Evolutionary conservation across 1,284 basidiomycete species (phyloP).

Genomic region (Pseudozyma flocculosa): DNA sequence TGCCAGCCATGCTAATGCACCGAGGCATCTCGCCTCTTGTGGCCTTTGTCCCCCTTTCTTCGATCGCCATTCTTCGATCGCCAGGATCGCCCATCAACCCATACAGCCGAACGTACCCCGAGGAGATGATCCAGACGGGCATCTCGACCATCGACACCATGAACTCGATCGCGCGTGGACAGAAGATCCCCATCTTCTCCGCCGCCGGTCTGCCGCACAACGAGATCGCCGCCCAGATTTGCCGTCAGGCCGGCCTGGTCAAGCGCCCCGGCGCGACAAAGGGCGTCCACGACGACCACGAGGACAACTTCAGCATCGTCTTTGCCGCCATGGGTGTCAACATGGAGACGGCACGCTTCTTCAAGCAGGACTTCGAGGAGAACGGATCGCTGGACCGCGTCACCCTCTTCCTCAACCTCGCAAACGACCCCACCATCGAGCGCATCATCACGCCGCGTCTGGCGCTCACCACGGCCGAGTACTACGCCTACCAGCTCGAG

Average conservation of each 20-base stretch:
- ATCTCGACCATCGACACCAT: constrained; percentile 74
- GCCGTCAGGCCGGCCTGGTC: constrained; percentile 96
- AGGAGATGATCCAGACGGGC: constrained; percentile 99
- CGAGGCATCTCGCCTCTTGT: too few species aligned
- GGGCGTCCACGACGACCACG: constrained; percentile 96
- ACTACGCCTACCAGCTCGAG: constrained; percentile 99
- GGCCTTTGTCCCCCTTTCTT: background rate
- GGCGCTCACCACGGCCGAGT: constrained; percentile 96
- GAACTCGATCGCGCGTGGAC: constrained; percentile 98
- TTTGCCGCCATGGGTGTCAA: constrained; percentile 99
- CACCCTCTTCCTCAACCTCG: constrained; percentile 97
- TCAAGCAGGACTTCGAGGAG: constrained; percentile 99
- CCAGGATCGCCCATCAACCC: constrained; percentile 97
- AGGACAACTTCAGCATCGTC: constrained; percentile 99
- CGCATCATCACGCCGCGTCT: constrained; percentile 99
- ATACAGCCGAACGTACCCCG: constrained; percentile 97
- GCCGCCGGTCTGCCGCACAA: constrained; percentile 99
- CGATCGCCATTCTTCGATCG: background rate
- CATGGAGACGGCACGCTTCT: constrained; percentile 99
- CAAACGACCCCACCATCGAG: constrained; percentile 99
- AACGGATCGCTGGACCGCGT: constrained; percentile 97
- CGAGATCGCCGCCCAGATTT: constrained; percentile 99
- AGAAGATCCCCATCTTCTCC: constrained; percentile 99
- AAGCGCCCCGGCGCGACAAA: constrained; percentile 65
- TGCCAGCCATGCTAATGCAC: too few species aligned